A percentile compares a stretch with the other conserved stretches of the same genome.
Conservation (phyloP, 768 basidiomycete genomes). For the Hydnum rufescens region DNA sequence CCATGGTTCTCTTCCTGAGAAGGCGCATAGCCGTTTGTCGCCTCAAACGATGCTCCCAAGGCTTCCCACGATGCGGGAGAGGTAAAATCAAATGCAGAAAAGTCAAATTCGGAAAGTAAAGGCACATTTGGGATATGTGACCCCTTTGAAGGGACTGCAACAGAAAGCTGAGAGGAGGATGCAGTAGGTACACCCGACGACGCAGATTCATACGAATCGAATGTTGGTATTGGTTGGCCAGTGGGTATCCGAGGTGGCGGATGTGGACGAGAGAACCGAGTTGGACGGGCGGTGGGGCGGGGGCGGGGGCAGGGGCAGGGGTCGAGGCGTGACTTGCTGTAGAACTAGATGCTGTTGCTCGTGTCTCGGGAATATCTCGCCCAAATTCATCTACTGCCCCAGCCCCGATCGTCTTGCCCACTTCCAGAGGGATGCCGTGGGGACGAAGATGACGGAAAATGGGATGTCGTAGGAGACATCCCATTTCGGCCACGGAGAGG, state of each 20-base stretch:
- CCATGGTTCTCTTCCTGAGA: constrained; percentile 60
- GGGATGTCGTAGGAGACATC: too few relatives aligned
- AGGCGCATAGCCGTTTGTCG: constrained; percentile 45
- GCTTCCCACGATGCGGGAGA: constrained; percentile 60
- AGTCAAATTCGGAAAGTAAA: constrained; percentile 51
- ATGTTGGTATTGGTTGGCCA: not conserved
- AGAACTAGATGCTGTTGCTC: not conserved
- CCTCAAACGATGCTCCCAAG: constrained; percentile 59
- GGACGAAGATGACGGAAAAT: too few relatives aligned
- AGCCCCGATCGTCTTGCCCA: not conserved
- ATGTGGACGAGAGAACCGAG: not conserved
- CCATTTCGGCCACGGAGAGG: constrained; percentile 21
- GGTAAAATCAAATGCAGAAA: constrained; percentile 52
- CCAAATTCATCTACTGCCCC: constrained; percentile 51
- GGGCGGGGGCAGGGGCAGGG: not conserved
- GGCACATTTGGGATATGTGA: too few relatives aligned
- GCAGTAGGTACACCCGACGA: too few relatives aligned
- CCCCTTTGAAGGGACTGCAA: constrained; percentile 15
- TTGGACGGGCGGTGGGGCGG: not conserved
- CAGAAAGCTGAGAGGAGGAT: not conserved
- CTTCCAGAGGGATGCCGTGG: too few relatives aligned
- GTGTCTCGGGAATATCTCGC: constrained; percentile 27
- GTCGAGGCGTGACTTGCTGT: not conserved
- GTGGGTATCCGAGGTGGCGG: not conserved
- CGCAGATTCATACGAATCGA: not conserved